Evolutionary conservation across 306 rosid genomes (phyloP).

Genomic region (Trifolium dubium): DNA sequence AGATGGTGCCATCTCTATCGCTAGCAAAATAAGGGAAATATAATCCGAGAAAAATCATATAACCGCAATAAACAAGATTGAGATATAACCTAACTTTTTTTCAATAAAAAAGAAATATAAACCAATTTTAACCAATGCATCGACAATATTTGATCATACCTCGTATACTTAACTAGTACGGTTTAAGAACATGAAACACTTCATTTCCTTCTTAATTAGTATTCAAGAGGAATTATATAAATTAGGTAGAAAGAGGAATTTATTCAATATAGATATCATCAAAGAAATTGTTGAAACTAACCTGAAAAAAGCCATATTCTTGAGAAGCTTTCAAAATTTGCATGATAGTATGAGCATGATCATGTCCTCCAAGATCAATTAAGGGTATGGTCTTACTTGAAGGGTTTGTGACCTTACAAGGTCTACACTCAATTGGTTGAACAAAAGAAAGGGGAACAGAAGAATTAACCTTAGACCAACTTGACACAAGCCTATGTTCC

Average conservation of each 20-base stretch:
- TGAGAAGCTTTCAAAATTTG: conserved; percentile 57
- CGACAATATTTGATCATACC: too few species aligned
- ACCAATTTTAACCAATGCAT: too few species aligned
- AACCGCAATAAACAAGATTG: too few species aligned
- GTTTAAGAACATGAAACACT: background rate
- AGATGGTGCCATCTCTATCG: too few species aligned
- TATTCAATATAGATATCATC: background rate
- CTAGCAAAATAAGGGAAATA: too few species aligned
- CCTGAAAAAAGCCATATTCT: conserved; percentile 81
- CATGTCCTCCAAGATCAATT: conserved; percentile 53
- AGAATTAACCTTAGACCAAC: conserved; percentile 44
- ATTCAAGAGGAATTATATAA: background rate
- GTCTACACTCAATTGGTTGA: conserved; percentile 49
- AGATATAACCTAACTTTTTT: too few species aligned
- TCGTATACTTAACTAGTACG: too few species aligned
- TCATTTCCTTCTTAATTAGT: background rate
- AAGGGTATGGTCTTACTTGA: conserved; percentile 49
- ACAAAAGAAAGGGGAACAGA: conserved; percentile 50
- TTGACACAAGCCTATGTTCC: conserved; percentile 45
- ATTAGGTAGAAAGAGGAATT: background rate
- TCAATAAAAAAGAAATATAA: too few species aligned
- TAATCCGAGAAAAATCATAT: too few species aligned
- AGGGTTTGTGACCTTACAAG: conserved; percentile 27
- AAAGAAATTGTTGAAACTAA: background rate
- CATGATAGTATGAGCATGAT: conserved; percentile 34